These are phyloP conservation scores for Tympanopsis confertula DNA, from an alignment of 2,329 filamentous ascomycete species.

Conservation along the genomic window DNA sequence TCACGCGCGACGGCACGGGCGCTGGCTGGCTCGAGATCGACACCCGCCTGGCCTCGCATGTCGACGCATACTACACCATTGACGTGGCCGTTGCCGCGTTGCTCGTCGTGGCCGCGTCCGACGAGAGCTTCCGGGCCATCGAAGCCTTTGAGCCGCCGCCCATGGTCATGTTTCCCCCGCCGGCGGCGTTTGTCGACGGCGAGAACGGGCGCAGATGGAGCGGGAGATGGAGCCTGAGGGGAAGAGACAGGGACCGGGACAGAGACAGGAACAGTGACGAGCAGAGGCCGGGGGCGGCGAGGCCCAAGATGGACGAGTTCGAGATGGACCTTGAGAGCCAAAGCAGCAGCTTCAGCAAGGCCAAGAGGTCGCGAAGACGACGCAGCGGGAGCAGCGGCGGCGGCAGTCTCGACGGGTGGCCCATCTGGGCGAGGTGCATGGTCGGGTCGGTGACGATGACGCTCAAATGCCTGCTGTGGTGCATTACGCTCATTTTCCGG, in stretches of 20 bases:
- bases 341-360: constrained; percentile 30
- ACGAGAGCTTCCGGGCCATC: constrained; percentile 36
- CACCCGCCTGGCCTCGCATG: constrained; percentile 44
- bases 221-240: constrained; percentile 17
- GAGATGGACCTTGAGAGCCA: constrained; percentile 56
- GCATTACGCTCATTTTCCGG: constrained; percentile 42
- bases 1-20: constrained; percentile 48
- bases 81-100: constrained; percentile 51
- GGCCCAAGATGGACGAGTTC: constrained; percentile 39
- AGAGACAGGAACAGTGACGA: constrained; percentile 8
- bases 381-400: constrained; percentile 17
- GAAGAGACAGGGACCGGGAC: constrained; percentile 5
- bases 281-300: constrained; percentile 16
- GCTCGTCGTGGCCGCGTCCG: constrained; percentile 43
- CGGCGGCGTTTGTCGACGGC: constrained; percentile 6
- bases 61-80: constrained; percentile 49
- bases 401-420: constrained; percentile 32
- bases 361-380: constrained; percentile 19
- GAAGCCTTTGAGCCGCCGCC: constrained; percentile 52
- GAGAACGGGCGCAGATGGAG: constrained; percentile 11
- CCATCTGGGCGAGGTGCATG: constrained; percentile 32
- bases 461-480: constrained; percentile 48
- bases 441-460: constrained; percentile 38
- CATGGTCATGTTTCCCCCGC: constrained; percentile 7
- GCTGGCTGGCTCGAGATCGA: constrained; percentile 49